phyloP scores from a whole-genome alignment of 352 stramenopile species.

The Phytopythium delawarense region DNA sequence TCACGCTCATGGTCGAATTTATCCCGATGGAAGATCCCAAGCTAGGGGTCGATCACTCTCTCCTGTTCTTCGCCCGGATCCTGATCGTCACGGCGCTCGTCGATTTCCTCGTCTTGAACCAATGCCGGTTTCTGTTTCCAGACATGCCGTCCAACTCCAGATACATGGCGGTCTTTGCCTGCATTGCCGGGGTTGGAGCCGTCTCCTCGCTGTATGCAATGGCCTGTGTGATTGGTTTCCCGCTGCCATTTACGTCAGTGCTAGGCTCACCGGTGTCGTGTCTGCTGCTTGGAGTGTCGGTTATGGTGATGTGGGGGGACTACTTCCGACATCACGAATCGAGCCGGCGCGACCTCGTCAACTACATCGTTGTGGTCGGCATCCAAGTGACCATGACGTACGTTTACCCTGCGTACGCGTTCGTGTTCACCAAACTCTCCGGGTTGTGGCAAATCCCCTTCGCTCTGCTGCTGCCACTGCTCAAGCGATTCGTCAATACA shows the following conservation, averaged over 20 bases:
- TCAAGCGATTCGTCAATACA: constrained; percentile 23
- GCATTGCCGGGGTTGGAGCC: constrained; percentile 14
- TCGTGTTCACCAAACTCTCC: constrained; percentile 13
- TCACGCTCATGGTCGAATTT: constrained; percentile 26
- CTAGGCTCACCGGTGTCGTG: constrained; percentile 17
- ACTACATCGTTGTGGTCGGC: constrained; percentile 25
- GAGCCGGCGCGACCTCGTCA: constrained; percentile 12
- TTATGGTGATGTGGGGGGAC: constrained; percentile 18
- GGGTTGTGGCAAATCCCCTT: constrained; percentile 9
- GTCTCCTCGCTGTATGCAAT: constrained; percentile 18
- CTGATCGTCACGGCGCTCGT: constrained; percentile 3
- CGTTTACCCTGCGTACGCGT: constrained; percentile 23
- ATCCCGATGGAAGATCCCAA: not conserved
- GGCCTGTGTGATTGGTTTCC: constrained; percentile 29
- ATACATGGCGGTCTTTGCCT: constrained; percentile 5
- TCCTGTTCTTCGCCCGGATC: constrained; percentile 23
- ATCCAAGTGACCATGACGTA: constrained; percentile 29
- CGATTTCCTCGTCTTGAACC: not conserved
- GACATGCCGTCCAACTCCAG: constrained; percentile 7
- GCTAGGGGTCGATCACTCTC: constrained; percentile 9
- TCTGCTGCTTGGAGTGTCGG: constrained; percentile 16
- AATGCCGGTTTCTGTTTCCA: constrained; percentile 7
- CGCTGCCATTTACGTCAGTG: constrained; percentile 30
- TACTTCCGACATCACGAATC: constrained; percentile 13
- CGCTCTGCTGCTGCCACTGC: constrained; percentile 12